These are phyloP conservation scores for Alternaria novae-zelandiae DNA, from an alignment of 2,329 filamentous ascomycete species.

Conservation along the genomic window DNA sequence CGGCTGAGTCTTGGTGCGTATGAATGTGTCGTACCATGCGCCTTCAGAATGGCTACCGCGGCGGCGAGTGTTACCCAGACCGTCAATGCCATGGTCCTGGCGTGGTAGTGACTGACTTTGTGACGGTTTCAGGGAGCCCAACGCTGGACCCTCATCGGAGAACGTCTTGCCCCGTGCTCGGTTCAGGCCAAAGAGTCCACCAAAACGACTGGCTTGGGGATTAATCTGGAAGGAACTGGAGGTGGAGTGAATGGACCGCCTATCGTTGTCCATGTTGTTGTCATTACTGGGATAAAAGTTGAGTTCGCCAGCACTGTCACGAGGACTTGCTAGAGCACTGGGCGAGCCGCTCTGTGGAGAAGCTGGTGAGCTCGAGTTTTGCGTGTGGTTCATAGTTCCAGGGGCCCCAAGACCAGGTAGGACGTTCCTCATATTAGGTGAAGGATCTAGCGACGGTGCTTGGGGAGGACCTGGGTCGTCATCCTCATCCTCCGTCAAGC, in stretches of 20 bases:
- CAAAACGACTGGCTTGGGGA: conserved; percentile 60
- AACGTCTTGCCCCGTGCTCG: conserved; percentile 67
- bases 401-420: conserved; percentile 52
- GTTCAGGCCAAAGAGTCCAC: conserved; percentile 65
- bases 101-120: conserved; percentile 81
- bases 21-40: conserved; percentile 61
- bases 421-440: conserved; percentile 40
- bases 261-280: conserved; percentile 52
- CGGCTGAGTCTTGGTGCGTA: conserved; percentile 49
- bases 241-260: conserved; percentile 54
- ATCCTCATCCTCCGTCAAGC: conserved; percentile 49
- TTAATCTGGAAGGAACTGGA: conserved; percentile 58
- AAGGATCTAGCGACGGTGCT: conserved; percentile 32
- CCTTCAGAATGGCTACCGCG: conserved; percentile 62
- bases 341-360: conserved; percentile 53
- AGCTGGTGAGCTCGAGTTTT: conserved; percentile 52
- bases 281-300: conserved; percentile 49
- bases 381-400: conserved; percentile 41
- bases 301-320: conserved; percentile 54
- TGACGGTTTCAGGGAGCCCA: conserved; percentile 72
- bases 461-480: conserved; percentile 37
- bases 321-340: conserved; percentile 56
- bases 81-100: conserved; percentile 57
- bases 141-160: conserved; percentile 66
- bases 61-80: conserved; percentile 57